Evolutionary conservation across 768 basidiomycete species (phyloP).

Genomic region (Collybia sp.): DNA sequence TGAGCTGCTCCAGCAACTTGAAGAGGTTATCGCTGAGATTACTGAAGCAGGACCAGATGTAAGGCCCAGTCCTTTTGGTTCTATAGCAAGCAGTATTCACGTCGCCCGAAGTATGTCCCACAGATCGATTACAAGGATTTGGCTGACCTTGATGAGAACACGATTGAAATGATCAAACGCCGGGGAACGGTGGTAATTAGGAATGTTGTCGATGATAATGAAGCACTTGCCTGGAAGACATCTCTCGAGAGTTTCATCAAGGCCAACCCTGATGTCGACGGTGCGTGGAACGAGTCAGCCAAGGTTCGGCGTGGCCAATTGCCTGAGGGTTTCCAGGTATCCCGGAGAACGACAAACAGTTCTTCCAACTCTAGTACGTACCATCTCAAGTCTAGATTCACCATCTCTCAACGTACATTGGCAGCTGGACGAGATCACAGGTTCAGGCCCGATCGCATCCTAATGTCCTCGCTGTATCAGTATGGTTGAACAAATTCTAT

Average conservation of each 20-base stretch:
- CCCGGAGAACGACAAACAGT: conserved; percentile 60
- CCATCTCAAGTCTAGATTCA: background rate
- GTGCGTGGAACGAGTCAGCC: conserved; percentile 21
- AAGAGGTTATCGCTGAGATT: conserved; percentile 38
- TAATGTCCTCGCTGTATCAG: conserved; percentile 50
- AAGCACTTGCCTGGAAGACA: conserved; percentile 55
- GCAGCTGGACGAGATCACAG: conserved; percentile 44
- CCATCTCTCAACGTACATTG: background rate
- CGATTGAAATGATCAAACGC: conserved; percentile 44
- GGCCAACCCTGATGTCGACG: conserved; percentile 51
- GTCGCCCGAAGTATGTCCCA: conserved; percentile 45
- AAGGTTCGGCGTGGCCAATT: background rate
- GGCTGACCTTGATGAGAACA: conserved; percentile 35
- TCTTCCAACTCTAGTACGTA: conserved; percentile 68
- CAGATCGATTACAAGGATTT: conserved; percentile 57
- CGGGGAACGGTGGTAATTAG: conserved; percentile 59
- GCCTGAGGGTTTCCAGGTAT: conserved; percentile 29
- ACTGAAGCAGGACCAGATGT: conserved; percentile 45
- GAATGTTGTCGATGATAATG: conserved; percentile 51
- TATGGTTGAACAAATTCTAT: conserved; percentile 66
- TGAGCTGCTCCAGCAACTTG: conserved; percentile 50
- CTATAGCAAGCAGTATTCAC: background rate
- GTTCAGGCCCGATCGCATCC: conserved; percentile 69
- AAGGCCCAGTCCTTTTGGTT: conserved; percentile 11
- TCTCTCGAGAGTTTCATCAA: conserved; percentile 51